phyloP scores from a whole-genome alignment of 768 basidiomycete genomes.

The Collybiopsis confluens region DNA sequence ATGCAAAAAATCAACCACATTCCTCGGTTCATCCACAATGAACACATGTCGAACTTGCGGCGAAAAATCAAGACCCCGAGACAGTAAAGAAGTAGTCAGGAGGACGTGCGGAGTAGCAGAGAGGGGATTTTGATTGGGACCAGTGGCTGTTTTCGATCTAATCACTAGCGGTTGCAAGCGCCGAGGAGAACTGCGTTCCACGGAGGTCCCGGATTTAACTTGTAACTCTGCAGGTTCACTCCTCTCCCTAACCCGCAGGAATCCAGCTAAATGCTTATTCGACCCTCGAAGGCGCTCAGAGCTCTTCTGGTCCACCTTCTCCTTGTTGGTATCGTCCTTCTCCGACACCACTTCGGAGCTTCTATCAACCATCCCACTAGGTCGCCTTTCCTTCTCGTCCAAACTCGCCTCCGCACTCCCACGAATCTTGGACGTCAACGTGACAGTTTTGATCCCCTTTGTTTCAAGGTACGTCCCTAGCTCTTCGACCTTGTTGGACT shows the following conservation, averaged over 20 bases:
- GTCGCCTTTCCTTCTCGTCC: background rate
- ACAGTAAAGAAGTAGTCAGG: conserved; percentile 87
- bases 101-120: conserved; percentile 56
- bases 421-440: conserved; percentile 57
- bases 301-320: background rate
- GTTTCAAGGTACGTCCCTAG: conserved; percentile 55
- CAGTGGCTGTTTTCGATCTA: conserved; percentile 11
- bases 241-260: conserved; percentile 36
- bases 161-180: conserved; percentile 4
- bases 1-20: conserved; percentile 90
- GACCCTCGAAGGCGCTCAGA: conserved; percentile 51
- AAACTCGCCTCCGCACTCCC: background rate
- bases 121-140: conserved; percentile 13
- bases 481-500: conserved; percentile 59
- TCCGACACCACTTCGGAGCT: background rate
- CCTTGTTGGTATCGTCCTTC: background rate
- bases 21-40: conserved; percentile 83
- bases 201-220: conserved; percentile 2
- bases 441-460: conserved; percentile 58
- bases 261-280: conserved; percentile 74
- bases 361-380: background rate
- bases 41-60: conserved; percentile 77
- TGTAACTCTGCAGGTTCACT: conserved; percentile 1
- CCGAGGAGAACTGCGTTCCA: background rate
- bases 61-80: conserved; percentile 85